Percentiles rank a stretch among this genome's conserved stretches.
Conservation (phyloP, 441 rosid species). For the Pelargonium australe region DNA sequence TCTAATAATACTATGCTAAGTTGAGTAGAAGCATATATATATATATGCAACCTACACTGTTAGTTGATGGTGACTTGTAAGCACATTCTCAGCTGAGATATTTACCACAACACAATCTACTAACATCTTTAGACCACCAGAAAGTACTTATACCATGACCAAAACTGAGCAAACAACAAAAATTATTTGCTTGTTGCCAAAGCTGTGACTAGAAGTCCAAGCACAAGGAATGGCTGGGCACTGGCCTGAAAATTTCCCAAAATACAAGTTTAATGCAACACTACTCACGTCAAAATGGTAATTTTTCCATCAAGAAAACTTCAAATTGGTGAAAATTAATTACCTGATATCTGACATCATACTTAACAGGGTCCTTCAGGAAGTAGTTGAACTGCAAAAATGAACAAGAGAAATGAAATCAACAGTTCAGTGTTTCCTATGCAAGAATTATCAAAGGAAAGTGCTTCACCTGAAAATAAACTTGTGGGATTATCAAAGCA, state of each 20-base stretch:
- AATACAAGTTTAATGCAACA: background rate
- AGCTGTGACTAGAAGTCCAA: slow-evolving; percentile 85
- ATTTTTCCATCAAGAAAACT: too few relatives aligned
- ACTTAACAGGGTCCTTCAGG: slow-evolving; percentile 90
- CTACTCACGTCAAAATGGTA: too few relatives aligned
- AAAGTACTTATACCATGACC: too few relatives aligned
- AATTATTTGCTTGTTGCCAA: slow-evolving; percentile 74
- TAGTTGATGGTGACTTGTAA: too few relatives aligned
- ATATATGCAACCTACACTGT: too few relatives aligned
- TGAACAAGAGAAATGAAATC: background rate
- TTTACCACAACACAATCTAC: too few relatives aligned
- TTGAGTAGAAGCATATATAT: too few relatives aligned
- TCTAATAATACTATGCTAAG: too few relatives aligned
- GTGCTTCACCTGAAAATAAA: slow-evolving; percentile 69
- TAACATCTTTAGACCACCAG: too few relatives aligned
- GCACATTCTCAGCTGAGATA: too few relatives aligned
- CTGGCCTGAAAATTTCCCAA: slow-evolving; percentile 53
- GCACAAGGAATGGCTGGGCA: slow-evolving; percentile 89
- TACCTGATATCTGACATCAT: slow-evolving; percentile 91
- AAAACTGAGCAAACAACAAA: too few relatives aligned
- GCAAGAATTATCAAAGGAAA: background rate
- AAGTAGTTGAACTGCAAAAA: slow-evolving; percentile 73
- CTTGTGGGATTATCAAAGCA: slow-evolving; percentile 72
- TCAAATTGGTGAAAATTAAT: slow-evolving; percentile 13
- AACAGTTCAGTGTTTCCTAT: background rate